Evolutionary conservation across 176 grass and related monocot species (phyloP).

Genomic region (Juncus inflexus): DNA sequence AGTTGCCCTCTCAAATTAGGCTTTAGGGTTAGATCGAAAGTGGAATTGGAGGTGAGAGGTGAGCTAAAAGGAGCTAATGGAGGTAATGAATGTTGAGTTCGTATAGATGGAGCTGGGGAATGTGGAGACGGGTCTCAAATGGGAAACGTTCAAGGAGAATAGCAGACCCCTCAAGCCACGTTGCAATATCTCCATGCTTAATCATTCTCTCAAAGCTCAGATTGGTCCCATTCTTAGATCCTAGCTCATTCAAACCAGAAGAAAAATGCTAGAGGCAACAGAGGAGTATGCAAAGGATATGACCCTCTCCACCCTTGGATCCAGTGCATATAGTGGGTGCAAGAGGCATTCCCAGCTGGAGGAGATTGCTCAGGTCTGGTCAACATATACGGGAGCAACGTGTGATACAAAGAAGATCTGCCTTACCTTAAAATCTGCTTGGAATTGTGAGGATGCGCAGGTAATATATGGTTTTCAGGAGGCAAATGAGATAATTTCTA

Average conservation of each 20-base stretch:
- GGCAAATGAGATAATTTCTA: slow-evolving; percentile 81
- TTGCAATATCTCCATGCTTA: slow-evolving; percentile 71
- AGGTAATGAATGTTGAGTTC: slow-evolving; percentile 10
- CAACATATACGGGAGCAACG: slow-evolving; percentile 95
- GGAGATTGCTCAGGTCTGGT: slow-evolving; percentile 84
- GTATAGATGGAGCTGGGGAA: slow-evolving; percentile 24
- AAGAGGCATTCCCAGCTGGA: slow-evolving; percentile 84
- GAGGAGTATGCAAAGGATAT: slow-evolving; percentile 66
- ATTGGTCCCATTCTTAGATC: slow-evolving; percentile 33
- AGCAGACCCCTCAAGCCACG: slow-evolving; percentile 90
- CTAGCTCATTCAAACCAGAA: slow-evolving; percentile 47
- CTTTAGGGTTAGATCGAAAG: slow-evolving; percentile 3
- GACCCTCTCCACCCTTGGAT: slow-evolving; percentile 91
- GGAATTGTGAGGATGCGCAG: slow-evolving; percentile 67
- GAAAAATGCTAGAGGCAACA: slow-evolving; percentile 81
- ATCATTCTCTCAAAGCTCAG: slow-evolving; percentile 62
- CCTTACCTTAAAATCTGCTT: slow-evolving; percentile 96
- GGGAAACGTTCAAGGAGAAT: slow-evolving; percentile 91
- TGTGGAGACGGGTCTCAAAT: slow-evolving; percentile 43
- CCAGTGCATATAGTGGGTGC: slow-evolving; percentile 92
- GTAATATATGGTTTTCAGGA: slow-evolving; percentile 73
- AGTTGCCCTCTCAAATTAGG: not conserved
- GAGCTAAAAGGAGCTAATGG: no score
- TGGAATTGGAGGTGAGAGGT: no score
- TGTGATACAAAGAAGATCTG: slow-evolving; percentile 82